phyloP scores from a whole-genome alignment of 192 early-diverging fungal species.

The Thoreauomyces humboldtii region DNA sequence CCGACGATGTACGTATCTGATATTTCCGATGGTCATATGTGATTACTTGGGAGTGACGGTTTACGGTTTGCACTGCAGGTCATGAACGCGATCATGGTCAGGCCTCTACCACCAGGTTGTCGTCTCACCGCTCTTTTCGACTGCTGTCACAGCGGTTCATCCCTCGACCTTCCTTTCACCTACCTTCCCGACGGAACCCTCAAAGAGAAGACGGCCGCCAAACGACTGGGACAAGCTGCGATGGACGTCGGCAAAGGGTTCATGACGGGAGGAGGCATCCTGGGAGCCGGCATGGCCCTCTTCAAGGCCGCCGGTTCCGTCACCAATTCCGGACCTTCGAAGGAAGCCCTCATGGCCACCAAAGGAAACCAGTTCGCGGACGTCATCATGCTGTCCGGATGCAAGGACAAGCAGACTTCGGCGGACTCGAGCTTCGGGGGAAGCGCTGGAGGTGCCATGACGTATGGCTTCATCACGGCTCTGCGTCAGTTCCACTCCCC shows the following conservation, averaged over 20 bases:
- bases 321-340: background rate
- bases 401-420: constrained; percentile 67
- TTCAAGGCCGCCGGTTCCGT: constrained; percentile 16
- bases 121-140: constrained; percentile 75
- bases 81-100: constrained; percentile 37
- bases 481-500: constrained; percentile 8
- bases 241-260: constrained; percentile 12
- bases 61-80: too few species aligned
- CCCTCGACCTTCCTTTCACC: constrained; percentile 46
- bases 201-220: constrained; percentile 25
- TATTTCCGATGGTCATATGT: constrained; percentile 16
- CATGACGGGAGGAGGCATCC: constrained; percentile 19
- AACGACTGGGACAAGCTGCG: constrained; percentile 16
- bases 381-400: constrained; percentile 67
- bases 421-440: constrained; percentile 49
- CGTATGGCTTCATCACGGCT: constrained; percentile 38
- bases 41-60: too few species aligned
- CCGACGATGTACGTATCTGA: constrained; percentile 72
- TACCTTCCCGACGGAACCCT: constrained; percentile 43
- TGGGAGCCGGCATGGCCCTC: constrained; percentile 28
- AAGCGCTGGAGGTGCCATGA: constrained; percentile 41
- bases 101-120: constrained; percentile 58
- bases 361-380: constrained; percentile 50
- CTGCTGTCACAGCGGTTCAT: constrained; percentile 58
- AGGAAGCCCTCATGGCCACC: constrained; percentile 2